Evolutionary conservation across 306 rosid species (phyloP).

Genomic region (Cicer arietinum): DNA sequence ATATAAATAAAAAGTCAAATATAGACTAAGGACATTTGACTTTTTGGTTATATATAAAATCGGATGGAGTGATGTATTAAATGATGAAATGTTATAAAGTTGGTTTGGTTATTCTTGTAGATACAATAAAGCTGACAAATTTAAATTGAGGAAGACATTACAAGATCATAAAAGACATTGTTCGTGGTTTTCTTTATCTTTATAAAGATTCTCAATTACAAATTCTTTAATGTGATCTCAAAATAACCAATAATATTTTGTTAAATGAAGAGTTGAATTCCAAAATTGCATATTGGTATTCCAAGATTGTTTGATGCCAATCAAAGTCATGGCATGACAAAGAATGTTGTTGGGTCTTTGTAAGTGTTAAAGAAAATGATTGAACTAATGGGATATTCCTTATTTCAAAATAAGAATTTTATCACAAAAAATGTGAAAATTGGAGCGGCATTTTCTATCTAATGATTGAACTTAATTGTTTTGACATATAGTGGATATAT

Average conservation of each 20-base stretch:
- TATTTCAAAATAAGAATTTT: neutral
- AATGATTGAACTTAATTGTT: neutral
- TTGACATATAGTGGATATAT: slow-evolving; percentile 55
- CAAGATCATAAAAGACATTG: slow-evolving; percentile 54
- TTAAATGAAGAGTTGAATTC: slow-evolving; percentile 55
- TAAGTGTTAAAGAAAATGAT: slow-evolving; percentile 40
- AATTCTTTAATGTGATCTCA: slow-evolving; percentile 64
- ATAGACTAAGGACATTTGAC: too few species aligned
- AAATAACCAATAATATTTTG: slow-evolving; percentile 54
- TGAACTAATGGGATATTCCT: neutral
- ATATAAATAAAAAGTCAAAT: too few species aligned
- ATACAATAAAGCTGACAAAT: slow-evolving; percentile 8
- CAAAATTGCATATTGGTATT: slow-evolving; percentile 65
- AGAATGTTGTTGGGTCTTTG: slow-evolving; percentile 65
- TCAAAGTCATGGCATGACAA: slow-evolving; percentile 44
- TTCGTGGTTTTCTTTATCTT: slow-evolving; percentile 57
- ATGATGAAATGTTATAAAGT: neutral
- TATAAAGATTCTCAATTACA: slow-evolving; percentile 60
- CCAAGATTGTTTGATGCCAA: slow-evolving; percentile 52
- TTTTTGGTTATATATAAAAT: too few species aligned
- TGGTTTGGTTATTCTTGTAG: slow-evolving; percentile 29
- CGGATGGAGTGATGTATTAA: neutral
- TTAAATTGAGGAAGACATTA: slow-evolving; percentile 55
- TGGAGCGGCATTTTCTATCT: neutral
- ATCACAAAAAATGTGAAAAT: neutral